These are phyloP conservation scores for Magnusiomyces sp. DNA, from an alignment of 1,139 yeast species.

Conservation along the genomic window DNA sequence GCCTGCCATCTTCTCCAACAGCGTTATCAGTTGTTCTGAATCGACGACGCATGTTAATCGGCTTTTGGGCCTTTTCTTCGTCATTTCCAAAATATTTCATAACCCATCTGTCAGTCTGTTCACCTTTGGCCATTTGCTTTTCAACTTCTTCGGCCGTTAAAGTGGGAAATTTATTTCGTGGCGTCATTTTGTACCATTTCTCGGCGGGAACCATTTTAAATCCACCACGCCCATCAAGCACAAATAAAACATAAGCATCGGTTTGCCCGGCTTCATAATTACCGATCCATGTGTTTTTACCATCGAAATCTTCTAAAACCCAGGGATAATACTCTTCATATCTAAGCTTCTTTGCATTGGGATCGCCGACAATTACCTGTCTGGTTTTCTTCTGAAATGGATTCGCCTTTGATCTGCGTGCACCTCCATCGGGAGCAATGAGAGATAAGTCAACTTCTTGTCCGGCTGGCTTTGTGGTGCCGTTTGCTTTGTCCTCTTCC, in stretches of 20 bases:
- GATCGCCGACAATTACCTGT: conserved; percentile 73
- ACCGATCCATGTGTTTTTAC: conserved; percentile 90
- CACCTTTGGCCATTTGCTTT: conserved; percentile 77
- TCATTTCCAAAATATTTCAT: conserved; percentile 78
- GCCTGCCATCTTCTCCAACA: conserved; percentile 17
- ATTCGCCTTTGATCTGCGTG: conserved; percentile 57
- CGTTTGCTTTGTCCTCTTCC: conserved; percentile 10
- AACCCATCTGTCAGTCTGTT: conserved; percentile 84
- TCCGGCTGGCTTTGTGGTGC: conserved; percentile 28
- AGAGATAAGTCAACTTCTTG: conserved; percentile 41
- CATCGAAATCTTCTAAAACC: conserved; percentile 96
- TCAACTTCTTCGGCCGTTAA: conserved; percentile 95
- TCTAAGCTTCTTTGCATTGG: conserved; percentile 68
- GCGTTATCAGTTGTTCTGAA: conserved; percentile 56
- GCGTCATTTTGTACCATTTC: conserved; percentile 86
- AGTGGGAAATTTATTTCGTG: conserved; percentile 87
- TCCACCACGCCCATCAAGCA: conserved; percentile 61
- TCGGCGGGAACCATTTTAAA: conserved; percentile 94
- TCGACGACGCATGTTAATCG: conserved; percentile 26
- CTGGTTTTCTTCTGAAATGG: conserved; percentile 73
- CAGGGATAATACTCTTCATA: conserved; percentile 97
- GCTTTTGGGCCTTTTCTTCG: conserved; percentile 14
- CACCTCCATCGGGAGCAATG: conserved; percentile 93
- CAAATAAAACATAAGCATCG: conserved; percentile 76
- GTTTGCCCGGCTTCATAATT: conserved; percentile 91